A percentile compares a stretch with the other conserved stretches of the same genome.
Evolutionary conservation across 2,329 filamentous ascomycete genomes (phyloP).

Genomic region (Elsinoe batatas): DNA sequence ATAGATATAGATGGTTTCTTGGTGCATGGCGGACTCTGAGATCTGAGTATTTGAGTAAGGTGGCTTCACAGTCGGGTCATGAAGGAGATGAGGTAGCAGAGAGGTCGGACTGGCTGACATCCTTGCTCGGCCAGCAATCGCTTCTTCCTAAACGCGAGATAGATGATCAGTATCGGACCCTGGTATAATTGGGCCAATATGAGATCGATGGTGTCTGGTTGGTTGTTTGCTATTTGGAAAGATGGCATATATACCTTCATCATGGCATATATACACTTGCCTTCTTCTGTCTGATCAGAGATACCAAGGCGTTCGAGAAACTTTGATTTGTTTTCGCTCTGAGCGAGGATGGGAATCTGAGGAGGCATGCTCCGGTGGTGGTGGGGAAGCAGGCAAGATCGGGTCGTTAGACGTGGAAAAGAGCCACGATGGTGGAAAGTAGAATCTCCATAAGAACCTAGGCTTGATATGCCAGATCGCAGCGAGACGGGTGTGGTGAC

Average conservation of each 20-base stretch:
- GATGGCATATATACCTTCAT: slow-evolving; percentile 31
- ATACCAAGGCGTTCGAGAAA: slow-evolving; percentile 36
- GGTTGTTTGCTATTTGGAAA: not conserved
- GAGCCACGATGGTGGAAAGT: not conserved
- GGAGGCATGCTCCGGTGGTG: slow-evolving; percentile 15
- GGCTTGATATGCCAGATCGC: not conserved
- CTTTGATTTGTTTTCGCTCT: slow-evolving; percentile 36
- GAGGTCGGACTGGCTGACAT: slow-evolving; percentile 32
- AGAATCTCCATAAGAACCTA: not conserved
- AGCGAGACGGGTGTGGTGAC: not conserved
- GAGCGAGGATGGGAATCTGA: slow-evolving; percentile 27
- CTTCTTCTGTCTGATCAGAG: slow-evolving; percentile 28
- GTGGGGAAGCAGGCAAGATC: not conserved
- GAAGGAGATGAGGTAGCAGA: slow-evolving; percentile 30
- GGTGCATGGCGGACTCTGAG: slow-evolving; percentile 39
- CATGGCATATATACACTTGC: slow-evolving; percentile 31
- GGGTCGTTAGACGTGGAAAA: not conserved
- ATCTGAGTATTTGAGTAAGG: slow-evolving; percentile 40
- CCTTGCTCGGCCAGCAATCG: slow-evolving; percentile 31
- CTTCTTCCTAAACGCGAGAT: slow-evolving; percentile 31
- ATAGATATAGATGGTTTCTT: slow-evolving; percentile 35
- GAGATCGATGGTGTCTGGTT: not conserved
- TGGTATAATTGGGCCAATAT: too few relatives aligned
- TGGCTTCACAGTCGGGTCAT: slow-evolving; percentile 23
- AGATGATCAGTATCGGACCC: not conserved